Evolutionary conservation across 2,329 filamentous ascomycete species (phyloP).

Genomic region (Rhynchosporium secalis): DNA sequence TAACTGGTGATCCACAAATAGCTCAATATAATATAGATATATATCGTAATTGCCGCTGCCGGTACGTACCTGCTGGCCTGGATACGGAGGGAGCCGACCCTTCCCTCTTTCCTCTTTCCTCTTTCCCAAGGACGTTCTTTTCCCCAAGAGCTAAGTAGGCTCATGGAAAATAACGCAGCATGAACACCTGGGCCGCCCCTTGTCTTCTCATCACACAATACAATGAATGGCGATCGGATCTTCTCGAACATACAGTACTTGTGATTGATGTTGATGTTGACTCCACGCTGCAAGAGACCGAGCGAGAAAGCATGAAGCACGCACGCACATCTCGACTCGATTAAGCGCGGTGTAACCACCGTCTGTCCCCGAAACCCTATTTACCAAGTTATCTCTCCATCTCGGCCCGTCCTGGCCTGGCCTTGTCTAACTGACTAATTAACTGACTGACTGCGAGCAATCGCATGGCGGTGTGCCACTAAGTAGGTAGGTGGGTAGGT

Average conservation of each 20-base stretch:
- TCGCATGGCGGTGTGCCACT: constrained; percentile 4
- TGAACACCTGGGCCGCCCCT: too few relatives aligned
- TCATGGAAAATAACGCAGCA: too few relatives aligned
- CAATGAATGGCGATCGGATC: too few relatives aligned
- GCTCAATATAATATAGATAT: too few relatives aligned
- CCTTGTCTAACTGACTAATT: background rate
- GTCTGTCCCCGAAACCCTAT: background rate
- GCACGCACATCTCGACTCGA: constrained; percentile 18
- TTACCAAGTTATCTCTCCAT: background rate
- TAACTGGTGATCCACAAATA: too few relatives aligned
- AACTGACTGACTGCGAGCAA: constrained; percentile 13
- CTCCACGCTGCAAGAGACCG: too few relatives aligned
- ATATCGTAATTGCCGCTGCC: constrained; percentile 24
- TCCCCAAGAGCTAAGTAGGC: constrained; percentile 14
- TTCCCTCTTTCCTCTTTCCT: background rate
- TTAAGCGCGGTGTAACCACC: constrained; percentile 24
- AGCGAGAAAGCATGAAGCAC: background rate
- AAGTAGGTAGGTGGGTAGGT: background rate
- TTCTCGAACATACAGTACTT: too few relatives aligned
- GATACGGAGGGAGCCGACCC: constrained; percentile 12
- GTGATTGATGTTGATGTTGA: too few relatives aligned
- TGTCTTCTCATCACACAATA: too few relatives aligned
- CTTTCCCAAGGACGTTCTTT: constrained; percentile 6
- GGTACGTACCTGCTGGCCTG: constrained; percentile 12
- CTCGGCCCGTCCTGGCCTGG: constrained; percentile 1